phyloP scores from a whole-genome alignment of 108 stramenopile genomes.

The Skeletonema potamos region DNA sequence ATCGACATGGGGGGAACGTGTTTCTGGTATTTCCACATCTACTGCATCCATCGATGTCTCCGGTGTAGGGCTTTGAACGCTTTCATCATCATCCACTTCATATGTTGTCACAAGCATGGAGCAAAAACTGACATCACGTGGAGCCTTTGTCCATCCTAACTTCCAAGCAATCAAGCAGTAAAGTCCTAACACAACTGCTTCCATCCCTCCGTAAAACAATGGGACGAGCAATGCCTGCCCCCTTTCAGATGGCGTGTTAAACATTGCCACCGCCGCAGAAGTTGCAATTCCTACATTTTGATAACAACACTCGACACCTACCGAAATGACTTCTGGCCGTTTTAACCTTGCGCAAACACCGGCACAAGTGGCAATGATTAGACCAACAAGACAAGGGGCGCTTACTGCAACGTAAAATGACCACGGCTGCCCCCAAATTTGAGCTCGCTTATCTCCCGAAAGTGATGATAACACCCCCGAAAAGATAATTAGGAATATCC shows the following conservation, averaged over 20 bases:
- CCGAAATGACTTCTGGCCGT: slow-evolving; percentile 75
- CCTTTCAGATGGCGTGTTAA: slow-evolving; percentile 56
- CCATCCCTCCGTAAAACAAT: slow-evolving; percentile 76
- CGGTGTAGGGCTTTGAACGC: neutral
- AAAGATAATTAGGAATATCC: slow-evolving; percentile 66
- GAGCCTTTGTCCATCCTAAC: slow-evolving; percentile 81
- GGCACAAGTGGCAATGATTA: slow-evolving; percentile 60
- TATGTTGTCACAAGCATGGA: slow-evolving; percentile 59
- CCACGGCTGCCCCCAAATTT: slow-evolving; percentile 72
- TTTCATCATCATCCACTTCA: slow-evolving; percentile 51
- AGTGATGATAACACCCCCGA: slow-evolving; percentile 63
- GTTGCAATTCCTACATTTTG: slow-evolving; percentile 91
- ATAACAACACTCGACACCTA: slow-evolving; percentile 82
- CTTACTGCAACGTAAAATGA: slow-evolving; percentile 72
- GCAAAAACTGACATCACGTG: slow-evolving; percentile 63
- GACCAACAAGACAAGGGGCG: slow-evolving; percentile 64
- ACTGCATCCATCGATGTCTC: slow-evolving; percentile 3
- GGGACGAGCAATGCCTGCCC: slow-evolving; percentile 78
- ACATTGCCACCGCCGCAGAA: slow-evolving; percentile 75
- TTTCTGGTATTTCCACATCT: neutral
- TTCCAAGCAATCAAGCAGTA: slow-evolving; percentile 79
- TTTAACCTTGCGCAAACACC: slow-evolving; percentile 46
- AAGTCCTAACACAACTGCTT: slow-evolving; percentile 62
- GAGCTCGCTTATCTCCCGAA: slow-evolving; percentile 53
- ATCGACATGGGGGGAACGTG: neutral